These are phyloP conservation scores for Plasmopara viticola DNA, from an alignment of 352 stramenopile genomes.

Conservation along the genomic window DNA sequence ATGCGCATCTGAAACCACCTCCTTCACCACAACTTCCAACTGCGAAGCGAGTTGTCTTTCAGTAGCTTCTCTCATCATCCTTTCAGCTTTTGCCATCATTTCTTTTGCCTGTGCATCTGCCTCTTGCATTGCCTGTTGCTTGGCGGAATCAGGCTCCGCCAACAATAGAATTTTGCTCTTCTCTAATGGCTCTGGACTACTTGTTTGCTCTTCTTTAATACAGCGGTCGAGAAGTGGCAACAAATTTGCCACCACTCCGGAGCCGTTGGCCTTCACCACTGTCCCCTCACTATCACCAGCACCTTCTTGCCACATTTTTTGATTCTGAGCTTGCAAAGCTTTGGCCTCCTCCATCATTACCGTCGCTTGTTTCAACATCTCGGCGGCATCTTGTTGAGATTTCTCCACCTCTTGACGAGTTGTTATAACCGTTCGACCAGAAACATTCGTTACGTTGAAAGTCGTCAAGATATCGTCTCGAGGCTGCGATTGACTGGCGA, in stretches of 20 bases:
- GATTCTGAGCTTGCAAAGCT: conserved; percentile 24
- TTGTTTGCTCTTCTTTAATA: conserved; percentile 14
- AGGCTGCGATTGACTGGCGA: conserved; percentile 54
- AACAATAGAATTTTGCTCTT: neutral
- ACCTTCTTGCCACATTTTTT: conserved; percentile 2
- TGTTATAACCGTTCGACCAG: conserved; percentile 21
- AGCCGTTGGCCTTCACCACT: conserved; percentile 12
- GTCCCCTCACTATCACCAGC: conserved; percentile 4
- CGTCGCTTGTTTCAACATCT: conserved; percentile 63
- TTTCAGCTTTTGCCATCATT: conserved; percentile 69
- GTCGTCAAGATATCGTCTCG: conserved; percentile 19
- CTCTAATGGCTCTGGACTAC: conserved; percentile 1
- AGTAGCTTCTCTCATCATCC: conserved; percentile 59
- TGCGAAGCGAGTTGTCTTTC: conserved; percentile 30
- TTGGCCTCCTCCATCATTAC: conserved; percentile 74
- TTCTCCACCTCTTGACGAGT: conserved; percentile 62
- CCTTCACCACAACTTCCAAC: conserved; percentile 64
- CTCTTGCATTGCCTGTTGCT: conserved; percentile 40
- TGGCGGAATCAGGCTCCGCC: conserved; percentile 25
- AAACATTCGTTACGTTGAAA: neutral
- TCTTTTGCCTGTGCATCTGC: conserved; percentile 60
- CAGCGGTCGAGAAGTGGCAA: conserved; percentile 18
- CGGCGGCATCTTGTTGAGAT: conserved; percentile 54
- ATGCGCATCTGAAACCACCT: conserved; percentile 69
- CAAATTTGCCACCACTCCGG: conserved; percentile 18